Conservation (phyloP, 495 filamentous ascomycete species). For the Penicilliopsis zonata region DNA sequence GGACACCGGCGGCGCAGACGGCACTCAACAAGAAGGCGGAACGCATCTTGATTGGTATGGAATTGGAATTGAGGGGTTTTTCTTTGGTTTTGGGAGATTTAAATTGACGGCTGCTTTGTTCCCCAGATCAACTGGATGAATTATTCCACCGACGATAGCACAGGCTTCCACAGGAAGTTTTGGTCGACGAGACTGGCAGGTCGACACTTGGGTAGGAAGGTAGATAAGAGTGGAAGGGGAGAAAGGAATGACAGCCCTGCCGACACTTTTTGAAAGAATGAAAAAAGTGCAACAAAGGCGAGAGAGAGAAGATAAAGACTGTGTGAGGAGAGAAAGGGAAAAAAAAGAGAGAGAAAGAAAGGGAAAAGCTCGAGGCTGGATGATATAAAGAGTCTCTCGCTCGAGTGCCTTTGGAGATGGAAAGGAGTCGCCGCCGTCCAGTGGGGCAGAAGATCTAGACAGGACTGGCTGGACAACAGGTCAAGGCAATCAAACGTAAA, state of each 20-base stretch:
- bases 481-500: conserved; percentile 16
- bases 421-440: conserved; percentile 5
- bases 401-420: too few relatives aligned
- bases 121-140: conserved; percentile 21
- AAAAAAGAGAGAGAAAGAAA: conserved; percentile 10
- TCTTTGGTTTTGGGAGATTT: conserved; percentile 3
- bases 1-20: conserved; percentile 47
- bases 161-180: conserved; percentile 31
- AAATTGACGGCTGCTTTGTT: conserved; percentile 6
- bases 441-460: conserved; percentile 16
- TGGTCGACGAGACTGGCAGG: conserved; percentile 14
- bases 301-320: conserved; percentile 1
- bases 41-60: conserved; percentile 48
- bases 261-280: conserved; percentile 27
- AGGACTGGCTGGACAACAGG: too few relatives aligned
- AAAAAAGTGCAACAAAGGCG: conserved; percentile 15
- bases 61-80: conserved; percentile 2
- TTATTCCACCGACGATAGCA: conserved; percentile 6
- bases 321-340: conserved; percentile 10
- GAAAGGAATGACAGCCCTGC: conserved; percentile 30
- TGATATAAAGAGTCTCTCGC: too few relatives aligned
- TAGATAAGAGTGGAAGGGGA: conserved; percentile 5
- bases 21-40: conserved; percentile 49
- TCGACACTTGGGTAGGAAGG: conserved; percentile 14
- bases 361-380: conserved; percentile 8